Evolutionary conservation across 129 eudicot genomes (phyloP).

Genomic region (Logfia minima): DNA sequence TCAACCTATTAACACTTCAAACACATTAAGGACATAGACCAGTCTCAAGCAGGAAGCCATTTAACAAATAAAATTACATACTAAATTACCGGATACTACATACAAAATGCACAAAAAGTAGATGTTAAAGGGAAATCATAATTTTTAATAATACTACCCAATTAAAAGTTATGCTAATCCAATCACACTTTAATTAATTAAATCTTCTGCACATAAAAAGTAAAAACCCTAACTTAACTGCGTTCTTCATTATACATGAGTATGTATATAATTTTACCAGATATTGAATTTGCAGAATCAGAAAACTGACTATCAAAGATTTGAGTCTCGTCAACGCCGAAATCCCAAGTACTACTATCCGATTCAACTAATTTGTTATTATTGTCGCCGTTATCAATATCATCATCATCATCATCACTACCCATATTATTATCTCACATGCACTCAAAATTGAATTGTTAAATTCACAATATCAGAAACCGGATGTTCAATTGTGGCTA

Average conservation of each 20-base stretch:
- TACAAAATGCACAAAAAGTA: background rate
- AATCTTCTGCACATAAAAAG: background rate
- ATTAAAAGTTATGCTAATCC: background rate
- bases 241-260: background rate
- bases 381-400: background rate
- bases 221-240: background rate
- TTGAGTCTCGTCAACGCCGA: slow-evolving; percentile 48
- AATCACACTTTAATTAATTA: slow-evolving; percentile 1
- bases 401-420: slow-evolving; percentile 23
- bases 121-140: background rate
- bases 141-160: background rate
- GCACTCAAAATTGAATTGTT: background rate
- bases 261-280: slow-evolving; percentile 33
- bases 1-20: background rate
- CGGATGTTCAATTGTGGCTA: background rate
- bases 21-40: background rate
- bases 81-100: background rate
- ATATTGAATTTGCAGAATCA: slow-evolving; percentile 26
- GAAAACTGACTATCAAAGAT: slow-evolving; percentile 44
- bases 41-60: background rate
- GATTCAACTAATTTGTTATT: slow-evolving; percentile 6
- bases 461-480: background rate
- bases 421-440: slow-evolving; percentile 46
- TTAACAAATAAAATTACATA: slow-evolving; percentile 1
- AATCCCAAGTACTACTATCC: slow-evolving; percentile 34